Evolutionary conservation across 495 filamentous ascomycete genomes (phyloP).

Genomic region (Trypethelium eluteriae): DNA sequence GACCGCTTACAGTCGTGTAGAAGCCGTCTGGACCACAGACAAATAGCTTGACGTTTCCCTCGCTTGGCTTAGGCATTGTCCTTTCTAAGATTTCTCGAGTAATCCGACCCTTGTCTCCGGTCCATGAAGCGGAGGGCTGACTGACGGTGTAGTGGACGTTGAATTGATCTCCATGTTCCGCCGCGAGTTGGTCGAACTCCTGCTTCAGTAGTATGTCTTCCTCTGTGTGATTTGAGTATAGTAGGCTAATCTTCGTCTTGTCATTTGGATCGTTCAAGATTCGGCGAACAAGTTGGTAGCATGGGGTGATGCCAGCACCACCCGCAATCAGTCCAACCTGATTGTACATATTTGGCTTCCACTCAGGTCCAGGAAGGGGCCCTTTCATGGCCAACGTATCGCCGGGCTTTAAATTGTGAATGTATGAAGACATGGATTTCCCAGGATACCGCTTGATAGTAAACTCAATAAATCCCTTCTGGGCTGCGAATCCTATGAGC

Average conservation of each 20-base stretch:
- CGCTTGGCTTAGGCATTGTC: slow-evolving; percentile 12
- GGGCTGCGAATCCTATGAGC: slow-evolving; percentile 13
- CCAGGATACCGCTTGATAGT: slow-evolving; percentile 59
- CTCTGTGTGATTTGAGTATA: slow-evolving; percentile 36
- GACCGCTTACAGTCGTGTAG: slow-evolving; percentile 29
- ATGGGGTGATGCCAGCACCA: slow-evolving; percentile 52
- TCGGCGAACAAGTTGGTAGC: slow-evolving; percentile 47
- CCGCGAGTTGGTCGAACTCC: slow-evolving; percentile 44
- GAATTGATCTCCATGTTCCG: slow-evolving; percentile 38
- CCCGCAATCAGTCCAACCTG: slow-evolving; percentile 46
- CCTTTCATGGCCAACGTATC: slow-evolving; percentile 48
- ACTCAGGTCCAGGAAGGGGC: slow-evolving; percentile 45
- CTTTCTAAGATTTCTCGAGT: slow-evolving; percentile 32
- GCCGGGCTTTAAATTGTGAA: slow-evolving; percentile 56
- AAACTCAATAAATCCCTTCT: slow-evolving; percentile 31
- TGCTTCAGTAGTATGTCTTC: slow-evolving; percentile 27
- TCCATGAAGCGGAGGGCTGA: slow-evolving; percentile 32
- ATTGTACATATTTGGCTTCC: slow-evolving; percentile 38
- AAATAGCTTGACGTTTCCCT: slow-evolving; percentile 30
- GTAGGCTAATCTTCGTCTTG: slow-evolving; percentile 41
- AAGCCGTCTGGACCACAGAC: slow-evolving; percentile 41
- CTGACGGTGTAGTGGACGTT: slow-evolving; percentile 44
- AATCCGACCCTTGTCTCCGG: slow-evolving; percentile 31
- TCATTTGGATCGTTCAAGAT: slow-evolving; percentile 46
- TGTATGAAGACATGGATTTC: slow-evolving; percentile 52